Percentiles rank a stretch among this genome's conserved stretches.
phyloP scores from a whole-genome alignment of 306 rosid species.

The Ochetophila trinervis region DNA sequence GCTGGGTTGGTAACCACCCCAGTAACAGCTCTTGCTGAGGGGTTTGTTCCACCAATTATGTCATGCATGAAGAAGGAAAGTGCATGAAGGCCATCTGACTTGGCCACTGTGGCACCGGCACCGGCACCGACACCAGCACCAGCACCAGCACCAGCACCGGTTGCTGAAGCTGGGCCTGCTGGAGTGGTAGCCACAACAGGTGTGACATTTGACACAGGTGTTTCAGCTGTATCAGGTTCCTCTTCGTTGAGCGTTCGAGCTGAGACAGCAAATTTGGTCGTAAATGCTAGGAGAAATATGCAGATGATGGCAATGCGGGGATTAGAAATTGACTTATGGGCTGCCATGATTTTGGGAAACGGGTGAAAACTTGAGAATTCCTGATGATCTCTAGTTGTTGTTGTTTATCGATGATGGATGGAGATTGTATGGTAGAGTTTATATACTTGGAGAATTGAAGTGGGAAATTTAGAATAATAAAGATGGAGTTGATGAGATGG shows the following conservation, averaged over 20 bases:
- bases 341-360: conserved; percentile 25
- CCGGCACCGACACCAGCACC: conserved; percentile 9
- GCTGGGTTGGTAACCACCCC: conserved; percentile 75
- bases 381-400: not conserved
- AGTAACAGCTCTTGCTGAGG: conserved; percentile 67
- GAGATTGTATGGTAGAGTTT: not conserved
- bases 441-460: conserved; percentile 7
- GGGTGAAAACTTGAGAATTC: not conserved
- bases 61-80: conserved; percentile 76
- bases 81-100: conserved; percentile 24
- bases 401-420: not conserved
- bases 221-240: conserved; percentile 7
- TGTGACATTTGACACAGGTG: conserved; percentile 29
- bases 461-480: not conserved
- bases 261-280: conserved; percentile 19
- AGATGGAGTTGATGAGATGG: conserved; percentile 50
- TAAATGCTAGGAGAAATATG: conserved; percentile 28
- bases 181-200: conserved; percentile 23
- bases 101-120: conserved; percentile 8
- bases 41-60: conserved; percentile 75
- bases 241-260: conserved; percentile 37
- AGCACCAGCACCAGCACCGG: conserved; percentile 7
- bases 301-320: conserved; percentile 20
- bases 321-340: conserved; percentile 4
- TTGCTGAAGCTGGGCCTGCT: conserved; percentile 15